Evolutionary conservation across 2,329 filamentous ascomycete species (phyloP), one percentile per base, ranked within the genome.

Genomic region (Akanthomyces muscarius): DNA sequence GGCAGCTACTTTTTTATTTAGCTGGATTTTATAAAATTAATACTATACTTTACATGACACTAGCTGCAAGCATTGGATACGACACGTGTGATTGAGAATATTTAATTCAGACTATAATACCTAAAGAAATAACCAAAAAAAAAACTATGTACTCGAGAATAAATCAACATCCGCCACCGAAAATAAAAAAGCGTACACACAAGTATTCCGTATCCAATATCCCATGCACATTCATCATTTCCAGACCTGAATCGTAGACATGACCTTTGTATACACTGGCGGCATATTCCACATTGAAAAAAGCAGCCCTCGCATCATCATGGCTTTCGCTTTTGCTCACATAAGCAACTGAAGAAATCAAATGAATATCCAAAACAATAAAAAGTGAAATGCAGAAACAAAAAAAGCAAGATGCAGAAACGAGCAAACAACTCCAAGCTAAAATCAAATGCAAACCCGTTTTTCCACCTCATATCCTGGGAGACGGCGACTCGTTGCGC

Each of bases 401-500:
- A 60, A 62, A 62, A 21, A 60, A 23, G 13, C 52, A 61, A 52
- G 25, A 51, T 45, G 13, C 41, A 58, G 18, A 18, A 63, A 30
- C 25, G 33, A 30, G 33, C 28, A 30, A 48, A 25, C 36, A 38
- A 61, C 58, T 53, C 58, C 58, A 61, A 45, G 51, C 51, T 47
- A 33, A 33, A 54, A 30, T n/a, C 16, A 4, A 36, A 52, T 28
- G 41, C 23, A 60, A 21, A 21, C 7, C 21, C 18, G 14, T 18
- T 30, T 50, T 54, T 18, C 52, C 23, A 28, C 6, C 18, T 54
- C 14, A 61, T 11, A 36, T n/a, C 48, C 13, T 23, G 4, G 48
- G 48, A 44, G 48, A 36, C 33, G 23, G 25, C 30, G 36, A 38
- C 51, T 53, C 51, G 47, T 63, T 65, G 18, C 68, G 64, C 61